Evolutionary conservation across 441 rosid genomes (phyloP), one percentile per base, ranked within the genome.

Genomic region (Aquilaria agallochum): DNA sequence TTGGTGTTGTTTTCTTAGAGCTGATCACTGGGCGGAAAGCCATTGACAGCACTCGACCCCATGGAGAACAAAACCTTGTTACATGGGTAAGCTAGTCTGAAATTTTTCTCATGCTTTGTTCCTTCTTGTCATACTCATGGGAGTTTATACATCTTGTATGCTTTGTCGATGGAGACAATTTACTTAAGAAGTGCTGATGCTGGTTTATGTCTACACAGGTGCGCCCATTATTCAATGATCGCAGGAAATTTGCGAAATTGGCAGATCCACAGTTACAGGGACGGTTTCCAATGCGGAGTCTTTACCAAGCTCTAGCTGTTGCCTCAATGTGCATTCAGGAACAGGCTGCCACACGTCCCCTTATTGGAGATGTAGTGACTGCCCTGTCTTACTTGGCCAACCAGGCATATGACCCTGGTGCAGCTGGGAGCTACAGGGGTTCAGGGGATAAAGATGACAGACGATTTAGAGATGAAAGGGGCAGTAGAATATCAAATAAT

Each of bases 271-370:
- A 30, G 48, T 78, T 95, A 36, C 86, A 83, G 69, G 96, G 96
- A 5, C 80, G 82, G 48, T 95, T 74, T 72, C 97, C 99, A 0
- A 82, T 86, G 70, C 87, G 97, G 7, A 96, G 97, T 50, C 84
- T 95, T 13, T 91, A 88, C 74, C 99, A 89, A 75, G 99, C 98
- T 31, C 80, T 92, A 59, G 99, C 97, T 0, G 98, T 95, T 67
- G 98, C 97, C 55, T 95, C 98, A 27, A 89, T 95, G 98, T 95
- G 99, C 77, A 85, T 89, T 45, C 98, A 95, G 73, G 98, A 95
- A 59, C 90, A 95, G 78, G 97, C 99, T 30, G 95, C 96, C 0
- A 80, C 90, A 5, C 97, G 98, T 53, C 99, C 99, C 34, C 87
- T 88, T 12, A 92, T 92, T 3, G 94, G 91, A 33, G 97, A 95